A percentile compares a stretch with the other conserved stretches of the same genome.
These are phyloP conservation scores for Fusarium floridanum DNA, from an alignment of 2,329 filamentous ascomycete genomes.

Conservation along the genomic window DNA sequence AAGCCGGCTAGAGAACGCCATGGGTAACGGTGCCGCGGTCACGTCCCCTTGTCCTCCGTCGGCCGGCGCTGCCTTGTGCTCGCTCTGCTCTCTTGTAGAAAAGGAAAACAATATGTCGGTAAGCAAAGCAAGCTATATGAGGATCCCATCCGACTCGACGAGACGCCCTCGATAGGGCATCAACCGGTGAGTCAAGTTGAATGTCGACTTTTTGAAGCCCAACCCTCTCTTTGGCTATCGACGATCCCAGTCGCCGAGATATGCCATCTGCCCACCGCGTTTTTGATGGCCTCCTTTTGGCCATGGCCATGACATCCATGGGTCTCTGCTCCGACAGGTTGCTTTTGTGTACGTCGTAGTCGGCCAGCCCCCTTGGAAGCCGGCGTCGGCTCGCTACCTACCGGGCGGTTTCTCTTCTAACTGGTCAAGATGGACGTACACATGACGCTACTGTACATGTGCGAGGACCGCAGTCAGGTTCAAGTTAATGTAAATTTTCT, in stretches of 20 bases:
- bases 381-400: conserved; percentile 34
- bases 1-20: conserved; percentile 33
- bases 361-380: conserved; percentile 18
- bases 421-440: conserved; percentile 35
- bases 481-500: not conserved
- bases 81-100: conserved; percentile 2
- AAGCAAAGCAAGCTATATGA: conserved; percentile 5
- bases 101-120: conserved; percentile 8
- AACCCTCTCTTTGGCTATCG: conserved; percentile 17
- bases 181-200: conserved; percentile 26
- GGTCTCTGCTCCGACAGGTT: conserved; percentile 11
- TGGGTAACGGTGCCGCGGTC: conserved; percentile 35
- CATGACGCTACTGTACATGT: conserved; percentile 45
- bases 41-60: conserved; percentile 14
- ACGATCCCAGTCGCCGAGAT: conserved; percentile 24
- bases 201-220: conserved; percentile 27
- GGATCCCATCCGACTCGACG: conserved; percentile 14
- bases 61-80: conserved; percentile 22
- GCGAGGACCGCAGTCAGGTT: conserved; percentile 16
- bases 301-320: conserved; percentile 29
- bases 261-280: conserved; percentile 29
- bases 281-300: conserved; percentile 14
- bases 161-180: conserved; percentile 30
- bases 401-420: conserved; percentile 24
- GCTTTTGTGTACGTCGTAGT: conserved; percentile 21